These are phyloP conservation scores for Mrakiaceae sp. DNA, from an alignment of 1,284 basidiomycete genomes.

Conservation along the genomic window DNA sequence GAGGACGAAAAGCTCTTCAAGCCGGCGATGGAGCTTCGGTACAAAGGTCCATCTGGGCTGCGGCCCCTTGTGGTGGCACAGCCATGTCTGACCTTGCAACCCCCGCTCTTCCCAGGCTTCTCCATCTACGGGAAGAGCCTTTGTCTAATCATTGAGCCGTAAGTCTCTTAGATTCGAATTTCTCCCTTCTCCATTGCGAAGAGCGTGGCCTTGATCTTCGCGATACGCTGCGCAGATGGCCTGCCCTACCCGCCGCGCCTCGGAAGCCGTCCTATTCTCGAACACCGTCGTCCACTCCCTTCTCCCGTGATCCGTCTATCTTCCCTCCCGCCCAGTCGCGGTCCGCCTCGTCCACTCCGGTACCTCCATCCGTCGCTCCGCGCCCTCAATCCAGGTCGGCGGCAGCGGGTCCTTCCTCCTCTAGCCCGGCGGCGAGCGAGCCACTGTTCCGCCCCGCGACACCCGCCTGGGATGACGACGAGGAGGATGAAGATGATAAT, in stretches of 20 bases:
- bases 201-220: no score
- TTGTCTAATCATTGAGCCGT: slow-evolving; percentile 8
- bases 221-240: not conserved
- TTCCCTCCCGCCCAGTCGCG: slow-evolving; percentile 3
- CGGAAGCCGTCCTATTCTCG: not conserved
- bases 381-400: not conserved
- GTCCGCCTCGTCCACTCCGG: not conserved
- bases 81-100: not conserved
- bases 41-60: not conserved
- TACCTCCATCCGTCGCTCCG: not conserved
- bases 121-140: slow-evolving; percentile 10
- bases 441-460: not conserved
- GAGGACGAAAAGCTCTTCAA: slow-evolving; percentile 11
- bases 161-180: no score
- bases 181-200: no score
- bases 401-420: not conserved
- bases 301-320: not conserved
- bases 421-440: not conserved
- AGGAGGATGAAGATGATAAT: not conserved
- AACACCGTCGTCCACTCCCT: not conserved
- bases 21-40: slow-evolving; percentile 5
- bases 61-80: not conserved
- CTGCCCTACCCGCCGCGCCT: slow-evolving; percentile 2
- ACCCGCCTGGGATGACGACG: not conserved
- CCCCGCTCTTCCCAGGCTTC: slow-evolving; percentile 1